Base-by-base conservation (phyloP, 805 yeast species). In the Barnettozyma californica region DNA sequence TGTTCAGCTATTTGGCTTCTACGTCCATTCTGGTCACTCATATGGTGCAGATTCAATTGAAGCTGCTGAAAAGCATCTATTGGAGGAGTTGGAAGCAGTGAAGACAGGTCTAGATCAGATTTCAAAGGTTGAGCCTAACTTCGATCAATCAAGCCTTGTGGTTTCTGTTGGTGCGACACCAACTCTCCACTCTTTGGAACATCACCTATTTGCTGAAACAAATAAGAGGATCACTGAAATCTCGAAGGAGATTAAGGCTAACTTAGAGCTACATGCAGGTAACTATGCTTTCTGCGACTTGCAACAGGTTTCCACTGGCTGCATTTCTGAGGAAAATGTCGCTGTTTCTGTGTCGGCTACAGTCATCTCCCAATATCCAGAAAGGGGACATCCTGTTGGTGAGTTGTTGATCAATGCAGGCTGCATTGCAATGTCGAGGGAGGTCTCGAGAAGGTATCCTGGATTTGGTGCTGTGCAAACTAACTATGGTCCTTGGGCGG, bases 141-240 rank as follows among this genome's bases (percentile, higher is more conserved):
- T 74, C 5, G 73, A 73, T 45, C 68, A 75, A 3, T 43, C 62
- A 1, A 55, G 67, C 18, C n/a, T n/a, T 26, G 71, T 70, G 7
- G 66, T 86, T 2, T 84, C 92, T 0, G 86, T 85, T 21, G 95
- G 95, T 20, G 90, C 94, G 1, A 84, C 95, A 0, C 94, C 94
- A 41, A 86, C 92, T 0, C 80, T 86, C 5, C 87, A 83, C 59
- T 77, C 87, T 0, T 69, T 81, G 23, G 67, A 67, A 50, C 60
- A 57, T 29, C 60, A 59, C 44, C 45, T 59, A 10, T 48, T 46
- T 38, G 40, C 44, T 26, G 47, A 54, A 26, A 26, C n/a, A n/a
- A n/a, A n/a, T 49, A 46, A 48, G 41, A 33, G 46, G 31, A 41
- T 55, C 50, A 13, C 36, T 31, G 19, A 44, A 45, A 39, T 56